phyloP scores from a whole-genome alignment of 352 stramenopile genomes.

The Pythium periplocum region DNA sequence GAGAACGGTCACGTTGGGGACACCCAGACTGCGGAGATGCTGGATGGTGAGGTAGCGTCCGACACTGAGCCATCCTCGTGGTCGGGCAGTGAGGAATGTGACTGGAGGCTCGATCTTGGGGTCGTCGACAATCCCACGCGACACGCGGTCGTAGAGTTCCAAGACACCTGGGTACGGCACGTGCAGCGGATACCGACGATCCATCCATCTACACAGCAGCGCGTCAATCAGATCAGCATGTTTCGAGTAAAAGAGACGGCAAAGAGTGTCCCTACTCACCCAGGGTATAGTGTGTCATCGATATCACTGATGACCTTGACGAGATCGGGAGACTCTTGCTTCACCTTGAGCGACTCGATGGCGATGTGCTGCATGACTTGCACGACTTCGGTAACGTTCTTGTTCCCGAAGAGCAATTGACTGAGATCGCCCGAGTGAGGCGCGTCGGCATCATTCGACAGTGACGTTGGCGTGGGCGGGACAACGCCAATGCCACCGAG shows the following conservation, averaged over 20 bases:
- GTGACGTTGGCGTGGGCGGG: no score
- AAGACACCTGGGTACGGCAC: conserved; percentile 77
- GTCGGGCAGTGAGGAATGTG: conserved; percentile 77
- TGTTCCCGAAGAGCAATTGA: conserved; percentile 72
- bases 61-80: conserved; percentile 74
- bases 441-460: conserved; percentile 21
- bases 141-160: conserved; percentile 63
- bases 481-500: no score
- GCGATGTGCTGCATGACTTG: conserved; percentile 82
- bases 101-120: conserved; percentile 36
- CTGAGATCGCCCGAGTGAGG: conserved; percentile 71
- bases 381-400: conserved; percentile 76
- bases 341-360: conserved; percentile 68
- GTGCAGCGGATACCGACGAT: conserved; percentile 68
- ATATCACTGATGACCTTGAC: conserved; percentile 87
- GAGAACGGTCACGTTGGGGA: conserved; percentile 72
- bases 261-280: conserved; percentile 13
- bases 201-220: conserved; percentile 34
- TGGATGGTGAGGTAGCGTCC: conserved; percentile 76
- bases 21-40: conserved; percentile 66
- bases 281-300: conserved; percentile 77
- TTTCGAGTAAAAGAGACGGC: no score
- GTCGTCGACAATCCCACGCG: conserved; percentile 37
- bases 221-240: no score
- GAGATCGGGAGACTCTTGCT: conserved; percentile 41